A percentile compares a stretch with the other conserved stretches of the same genome.
Evolutionary conservation across 176 grass and related monocot species (phyloP).

Genomic region (Ananas comosus): DNA sequence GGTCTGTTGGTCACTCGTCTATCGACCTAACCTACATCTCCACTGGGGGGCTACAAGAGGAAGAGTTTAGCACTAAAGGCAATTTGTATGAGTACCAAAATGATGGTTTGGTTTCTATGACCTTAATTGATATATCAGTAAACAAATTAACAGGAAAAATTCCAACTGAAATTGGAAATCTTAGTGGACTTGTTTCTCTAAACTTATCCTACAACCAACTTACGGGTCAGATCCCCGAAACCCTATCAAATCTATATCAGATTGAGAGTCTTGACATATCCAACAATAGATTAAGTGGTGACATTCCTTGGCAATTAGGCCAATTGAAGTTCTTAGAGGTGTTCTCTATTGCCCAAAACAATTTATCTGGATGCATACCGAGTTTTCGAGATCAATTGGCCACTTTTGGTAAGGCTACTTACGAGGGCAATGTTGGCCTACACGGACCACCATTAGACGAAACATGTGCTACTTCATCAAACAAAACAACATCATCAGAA

Average conservation of each 20-base stretch:
- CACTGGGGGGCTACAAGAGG: conserved; percentile 8
- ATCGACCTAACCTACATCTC: too few species aligned
- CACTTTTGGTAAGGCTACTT: conserved; percentile 10
- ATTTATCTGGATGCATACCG: conserved; percentile 19
- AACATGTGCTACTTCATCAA: not conserved
- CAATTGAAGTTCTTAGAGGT: too few species aligned
- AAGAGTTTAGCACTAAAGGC: not conserved
- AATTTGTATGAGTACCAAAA: not conserved
- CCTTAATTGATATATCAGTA: conserved; percentile 18
- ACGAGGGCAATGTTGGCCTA: conserved; percentile 19
- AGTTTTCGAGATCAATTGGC: not conserved
- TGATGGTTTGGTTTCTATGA: not conserved
- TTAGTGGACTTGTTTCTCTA: conserved; percentile 2
- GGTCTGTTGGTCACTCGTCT: not conserved
- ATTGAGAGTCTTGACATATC: conserved; percentile 4
- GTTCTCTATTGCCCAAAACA: too few species aligned
- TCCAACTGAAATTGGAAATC: conserved; percentile 16
- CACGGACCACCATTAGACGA: not conserved
- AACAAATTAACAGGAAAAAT: conserved; percentile 18
- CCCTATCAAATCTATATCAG: not conserved
- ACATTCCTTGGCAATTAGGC: too few species aligned
- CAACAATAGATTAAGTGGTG: too few species aligned
- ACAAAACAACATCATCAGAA: not conserved
- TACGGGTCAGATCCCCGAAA: not conserved
- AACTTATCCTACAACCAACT: conserved; percentile 25